Evolutionary conservation across 176 grass and related monocot genomes (phyloP).

Genomic region (Raddia distichophylla): DNA sequence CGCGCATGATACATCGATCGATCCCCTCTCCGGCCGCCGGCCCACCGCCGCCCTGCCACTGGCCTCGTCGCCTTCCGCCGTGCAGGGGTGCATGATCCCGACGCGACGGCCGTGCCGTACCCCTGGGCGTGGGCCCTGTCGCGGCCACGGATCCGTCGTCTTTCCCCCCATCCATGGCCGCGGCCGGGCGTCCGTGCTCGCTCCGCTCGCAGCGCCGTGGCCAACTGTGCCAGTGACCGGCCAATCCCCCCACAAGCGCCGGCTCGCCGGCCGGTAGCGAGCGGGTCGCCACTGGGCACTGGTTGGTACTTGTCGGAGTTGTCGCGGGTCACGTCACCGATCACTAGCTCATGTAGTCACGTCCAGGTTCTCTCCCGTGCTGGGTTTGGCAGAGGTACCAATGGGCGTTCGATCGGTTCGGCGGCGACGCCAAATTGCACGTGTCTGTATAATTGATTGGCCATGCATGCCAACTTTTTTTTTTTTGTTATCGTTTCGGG

Average conservation of each 20-base stretch:
- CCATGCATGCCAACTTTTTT: not conserved
- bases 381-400: conserved; percentile 33
- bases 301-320: conserved; percentile 36
- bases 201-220: not conserved
- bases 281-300: conserved; percentile 7
- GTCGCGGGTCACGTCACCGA: conserved; percentile 18
- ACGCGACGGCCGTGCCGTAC: conserved; percentile 40
- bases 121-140: conserved; percentile 40
- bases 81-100: conserved; percentile 21
- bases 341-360: not conserved
- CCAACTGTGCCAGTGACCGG: not conserved
- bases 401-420: not conserved
- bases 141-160: not conserved
- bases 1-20: not conserved
- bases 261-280: conserved; percentile 19
- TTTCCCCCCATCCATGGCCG: not conserved
- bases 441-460: not conserved
- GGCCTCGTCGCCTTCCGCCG: conserved; percentile 27
- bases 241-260: conserved; percentile 20
- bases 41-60: conserved; percentile 19
- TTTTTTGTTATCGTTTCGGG: not conserved
- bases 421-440: conserved; percentile 21
- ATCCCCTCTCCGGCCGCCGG: conserved; percentile 4
- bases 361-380: not conserved
- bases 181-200: conserved; percentile 21